Conservation (phyloP, 164 flowering plant species). For the Amborella trichopoda region DNA sequence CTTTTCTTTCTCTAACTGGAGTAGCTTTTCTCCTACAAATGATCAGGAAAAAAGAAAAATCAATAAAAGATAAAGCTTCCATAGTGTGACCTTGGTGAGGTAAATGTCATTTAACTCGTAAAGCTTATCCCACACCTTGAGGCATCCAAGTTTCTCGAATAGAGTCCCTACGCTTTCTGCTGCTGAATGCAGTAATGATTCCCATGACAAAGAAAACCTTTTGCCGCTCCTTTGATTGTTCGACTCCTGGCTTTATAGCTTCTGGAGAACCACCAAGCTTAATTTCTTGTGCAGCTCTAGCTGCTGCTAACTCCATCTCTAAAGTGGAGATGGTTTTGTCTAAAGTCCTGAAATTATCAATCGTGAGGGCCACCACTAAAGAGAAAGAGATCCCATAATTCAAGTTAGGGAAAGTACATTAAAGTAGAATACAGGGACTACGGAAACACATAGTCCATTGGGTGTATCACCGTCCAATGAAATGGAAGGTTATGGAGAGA, state of each 20-base stretch:
- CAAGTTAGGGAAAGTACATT: no score
- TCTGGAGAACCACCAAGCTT: constrained; percentile 30
- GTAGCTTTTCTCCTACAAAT: constrained; percentile 45
- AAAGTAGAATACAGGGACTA: no score
- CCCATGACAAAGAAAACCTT: constrained; percentile 89
- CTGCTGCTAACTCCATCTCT: constrained; percentile 76
- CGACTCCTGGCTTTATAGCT: constrained; percentile 17
- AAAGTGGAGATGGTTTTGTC: constrained; percentile 78
- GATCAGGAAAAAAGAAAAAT: neutral
- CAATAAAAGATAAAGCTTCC: neutral
- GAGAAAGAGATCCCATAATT: no score
- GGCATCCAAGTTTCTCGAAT: constrained; percentile 96
- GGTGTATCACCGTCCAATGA: no score
- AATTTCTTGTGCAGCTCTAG: constrained; percentile 53
- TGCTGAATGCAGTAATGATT: constrained; percentile 90
- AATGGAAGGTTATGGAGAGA: no score
- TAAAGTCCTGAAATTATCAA: constrained; percentile 49
- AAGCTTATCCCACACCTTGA: no score
- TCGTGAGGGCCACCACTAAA: no score
- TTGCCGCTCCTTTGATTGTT: constrained; percentile 28
- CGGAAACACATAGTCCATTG: no score
- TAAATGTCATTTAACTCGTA: no score
- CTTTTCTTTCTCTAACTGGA: constrained; percentile 64
- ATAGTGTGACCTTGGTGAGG: no score
- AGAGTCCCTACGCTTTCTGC: constrained; percentile 83